These are phyloP conservation scores for Aspergillus unguis DNA, from an alignment of 2,329 filamentous ascomycete genomes.

Conservation along the genomic window DNA sequence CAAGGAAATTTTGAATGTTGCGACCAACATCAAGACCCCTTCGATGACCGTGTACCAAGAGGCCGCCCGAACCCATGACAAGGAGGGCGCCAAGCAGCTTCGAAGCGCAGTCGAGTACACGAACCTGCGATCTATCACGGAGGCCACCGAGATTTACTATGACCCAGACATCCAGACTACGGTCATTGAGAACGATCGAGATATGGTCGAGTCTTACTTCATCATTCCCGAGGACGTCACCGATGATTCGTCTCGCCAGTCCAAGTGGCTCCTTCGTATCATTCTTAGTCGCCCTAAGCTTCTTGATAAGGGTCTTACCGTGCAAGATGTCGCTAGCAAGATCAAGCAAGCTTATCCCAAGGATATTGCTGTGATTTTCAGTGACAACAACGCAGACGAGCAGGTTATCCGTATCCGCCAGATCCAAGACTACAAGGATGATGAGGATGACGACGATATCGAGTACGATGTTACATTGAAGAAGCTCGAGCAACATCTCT, in stretches of 20 bases:
- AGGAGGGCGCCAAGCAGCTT: constrained; percentile 78
- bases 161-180: constrained; percentile 86
- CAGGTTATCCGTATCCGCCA: constrained; percentile 91
- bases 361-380: constrained; percentile 90
- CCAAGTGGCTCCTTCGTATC: constrained; percentile 92
- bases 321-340: constrained; percentile 82
- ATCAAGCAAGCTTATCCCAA: constrained; percentile 86
- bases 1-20: constrained; percentile 98
- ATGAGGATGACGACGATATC: constrained; percentile 69
- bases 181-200: constrained; percentile 78
- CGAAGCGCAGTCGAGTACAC: constrained; percentile 93
- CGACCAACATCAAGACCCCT: constrained; percentile 96
- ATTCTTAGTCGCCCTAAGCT: constrained; percentile 90
- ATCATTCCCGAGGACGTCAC: constrained; percentile 83
- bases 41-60: constrained; percentile 91
- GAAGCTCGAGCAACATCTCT: constrained; percentile 82
- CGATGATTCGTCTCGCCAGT: constrained; percentile 63
- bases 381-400: constrained; percentile 95
- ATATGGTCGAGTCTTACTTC: constrained; percentile 97
- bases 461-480: constrained; percentile 93
- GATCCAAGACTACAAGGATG: constrained; percentile 65
- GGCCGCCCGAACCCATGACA: constrained; percentile 57
- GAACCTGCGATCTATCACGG: constrained; percentile 84
- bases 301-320: constrained; percentile 82
- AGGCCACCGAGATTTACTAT: constrained; percentile 94